Conservation (phyloP, 2,329 filamentous ascomycete genomes). For the Xylaria multiplex region DNA sequence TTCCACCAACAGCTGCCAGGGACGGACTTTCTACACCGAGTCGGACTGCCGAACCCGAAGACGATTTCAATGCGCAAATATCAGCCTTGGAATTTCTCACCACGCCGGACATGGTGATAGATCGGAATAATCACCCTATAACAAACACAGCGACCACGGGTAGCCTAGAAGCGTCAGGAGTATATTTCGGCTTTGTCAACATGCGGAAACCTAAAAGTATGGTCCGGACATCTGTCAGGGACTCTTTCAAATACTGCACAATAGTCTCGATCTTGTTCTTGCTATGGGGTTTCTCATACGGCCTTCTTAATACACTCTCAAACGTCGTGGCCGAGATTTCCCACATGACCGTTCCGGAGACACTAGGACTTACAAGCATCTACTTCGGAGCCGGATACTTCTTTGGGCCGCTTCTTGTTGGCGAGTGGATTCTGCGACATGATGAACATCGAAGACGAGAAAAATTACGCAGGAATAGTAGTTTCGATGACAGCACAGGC, state of each 20-base stretch:
- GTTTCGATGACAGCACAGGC: slow-evolving; percentile 56
- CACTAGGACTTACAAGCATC: slow-evolving; percentile 72
- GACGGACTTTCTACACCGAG: slow-evolving; percentile 30
- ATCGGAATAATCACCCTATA: slow-evolving; percentile 45
- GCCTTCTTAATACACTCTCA: slow-evolving; percentile 84
- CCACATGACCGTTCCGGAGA: slow-evolving; percentile 69
- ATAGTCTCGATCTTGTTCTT: slow-evolving; percentile 86
- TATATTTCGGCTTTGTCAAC: slow-evolving; percentile 82
- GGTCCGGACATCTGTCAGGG: slow-evolving; percentile 68
- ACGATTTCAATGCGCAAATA: slow-evolving; percentile 46
- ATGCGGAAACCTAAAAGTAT: slow-evolving; percentile 76
- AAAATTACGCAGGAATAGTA: slow-evolving; percentile 51
- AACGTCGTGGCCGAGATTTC: slow-evolving; percentile 72
- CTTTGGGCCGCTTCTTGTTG: slow-evolving; percentile 74
- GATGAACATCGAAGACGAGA: slow-evolving; percentile 68
- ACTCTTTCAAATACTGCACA: slow-evolving; percentile 76
- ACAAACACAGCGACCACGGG: slow-evolving; percentile 50
- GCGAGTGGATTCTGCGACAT: slow-evolving; percentile 74
- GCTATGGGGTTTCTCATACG: slow-evolving; percentile 91
- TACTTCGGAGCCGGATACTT: slow-evolving; percentile 79
- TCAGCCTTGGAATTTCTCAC: slow-evolving; percentile 60
- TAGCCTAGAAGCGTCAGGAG: slow-evolving; percentile 54
- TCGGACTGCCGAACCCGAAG: slow-evolving; percentile 32
- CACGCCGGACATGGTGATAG: slow-evolving; percentile 50
- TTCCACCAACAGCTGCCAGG: slow-evolving; percentile 26